These are phyloP conservation scores for Sugiyamaella smithiae DNA, from an alignment of 805 yeast species.

Conservation along the genomic window DNA sequence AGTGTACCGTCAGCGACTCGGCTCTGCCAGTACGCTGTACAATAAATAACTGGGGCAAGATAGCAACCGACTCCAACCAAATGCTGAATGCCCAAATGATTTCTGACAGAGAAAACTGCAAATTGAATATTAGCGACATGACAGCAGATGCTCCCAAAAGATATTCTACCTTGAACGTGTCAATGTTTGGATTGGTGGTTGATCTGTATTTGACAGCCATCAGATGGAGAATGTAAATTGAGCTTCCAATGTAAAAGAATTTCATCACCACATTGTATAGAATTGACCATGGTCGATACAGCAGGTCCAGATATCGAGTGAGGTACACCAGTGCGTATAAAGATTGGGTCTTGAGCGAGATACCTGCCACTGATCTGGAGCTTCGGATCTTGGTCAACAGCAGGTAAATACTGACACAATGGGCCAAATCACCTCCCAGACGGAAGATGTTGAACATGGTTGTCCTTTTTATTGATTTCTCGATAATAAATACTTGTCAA, in stretches of 20 bases:
- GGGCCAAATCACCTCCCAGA: constrained; percentile 69
- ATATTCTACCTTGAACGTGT: constrained; percentile 73
- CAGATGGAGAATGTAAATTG: constrained; percentile 69
- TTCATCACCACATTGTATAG: constrained; percentile 80
- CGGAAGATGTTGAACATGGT: constrained; percentile 11
- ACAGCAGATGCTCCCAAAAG: constrained; percentile 61
- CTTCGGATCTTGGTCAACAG: constrained; percentile 66
- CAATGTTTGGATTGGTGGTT: constrained; percentile 57
- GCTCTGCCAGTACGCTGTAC: constrained; percentile 88
- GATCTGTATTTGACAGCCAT: constrained; percentile 61
- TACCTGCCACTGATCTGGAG: constrained; percentile 70
- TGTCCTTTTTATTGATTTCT: background rate
- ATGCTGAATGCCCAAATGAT: constrained; percentile 79
- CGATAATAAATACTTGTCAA: constrained; percentile 2
- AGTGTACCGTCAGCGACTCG: constrained; percentile 82
- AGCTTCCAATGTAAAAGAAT: constrained; percentile 70
- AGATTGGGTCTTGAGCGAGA: constrained; percentile 84
- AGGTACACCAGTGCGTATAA: constrained; percentile 71
- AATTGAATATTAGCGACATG: constrained; percentile 61
- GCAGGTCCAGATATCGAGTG: constrained; percentile 67
- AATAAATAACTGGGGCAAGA: constrained; percentile 88
- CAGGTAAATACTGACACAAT: constrained; percentile 72
- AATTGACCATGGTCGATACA: constrained; percentile 43
- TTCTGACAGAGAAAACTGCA: constrained; percentile 56
- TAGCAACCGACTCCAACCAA: constrained; percentile 92